Evolutionary conservation across 306 rosid species (phyloP), one percentile per base, ranked within the genome.

Genomic region (Bauhinia variegata): DNA sequence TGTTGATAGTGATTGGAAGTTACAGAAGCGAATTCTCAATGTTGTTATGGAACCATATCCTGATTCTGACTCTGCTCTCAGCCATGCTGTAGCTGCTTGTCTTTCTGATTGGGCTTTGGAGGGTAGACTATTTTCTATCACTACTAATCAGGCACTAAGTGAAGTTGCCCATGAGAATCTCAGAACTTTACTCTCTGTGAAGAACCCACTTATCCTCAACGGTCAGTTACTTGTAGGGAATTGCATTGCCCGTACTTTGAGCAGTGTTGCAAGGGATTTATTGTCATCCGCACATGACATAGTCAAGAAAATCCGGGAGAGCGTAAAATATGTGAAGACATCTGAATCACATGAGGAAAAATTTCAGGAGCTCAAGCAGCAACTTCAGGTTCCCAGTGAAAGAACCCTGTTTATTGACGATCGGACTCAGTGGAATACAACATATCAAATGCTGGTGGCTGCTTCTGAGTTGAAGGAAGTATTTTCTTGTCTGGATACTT

Each of bases 31-130:
- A 66, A 80, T 88, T 72, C 89, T 93, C 64, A 93, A 93, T 82
- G 99, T 93, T 52, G 91, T 88, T 38, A 88, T 93, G 99, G 99
- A 93, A 79, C 95, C 96, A 14, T 86, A 88, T 73, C 96, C 96
- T 1, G 88, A 93, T 75, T 93, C 96, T 2, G 87, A 87, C 54
- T 42, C 83, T 33, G 92, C 91, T 51, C 75, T 90, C 17, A 82
- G 84, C 75, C 97, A 90, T 82, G 95, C 96, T 55, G 88, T 93
- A 47, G 82, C 99, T 56, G 97, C 72, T 47, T 93, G 99, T 76
- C 87, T 93, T 78, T 81, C 91, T 72, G 97, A 93, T 69, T 93
- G 99, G 99, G 79, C 43, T 71, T 75, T 90, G 78, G 89, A 90
- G 39, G 84, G 86, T 55, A 86, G 83, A 82, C 64, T 93, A 43